Conservation (phyloP, 1,284 basidiomycete species). For the Ceratobasidium sp. region DNA sequence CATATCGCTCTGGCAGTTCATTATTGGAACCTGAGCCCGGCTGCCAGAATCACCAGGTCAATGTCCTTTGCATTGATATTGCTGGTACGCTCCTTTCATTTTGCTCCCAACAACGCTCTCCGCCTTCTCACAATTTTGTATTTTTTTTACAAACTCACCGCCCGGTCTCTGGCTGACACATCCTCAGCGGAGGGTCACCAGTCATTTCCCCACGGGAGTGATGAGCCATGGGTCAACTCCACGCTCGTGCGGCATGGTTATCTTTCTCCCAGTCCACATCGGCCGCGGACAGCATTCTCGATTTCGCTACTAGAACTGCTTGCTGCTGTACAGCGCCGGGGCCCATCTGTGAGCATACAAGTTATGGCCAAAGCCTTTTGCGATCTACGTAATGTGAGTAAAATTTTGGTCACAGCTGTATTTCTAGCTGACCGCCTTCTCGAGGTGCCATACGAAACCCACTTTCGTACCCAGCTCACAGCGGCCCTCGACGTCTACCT, state of each 20-base stretch:
- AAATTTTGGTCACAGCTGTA: not conserved
- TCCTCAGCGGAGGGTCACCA: no score
- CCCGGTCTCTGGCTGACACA: no score
- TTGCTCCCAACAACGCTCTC: not conserved
- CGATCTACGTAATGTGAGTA: conserved; percentile 53
- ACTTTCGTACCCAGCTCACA: conserved; percentile 49
- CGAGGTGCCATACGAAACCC: conserved; percentile 50
- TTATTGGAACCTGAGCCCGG: not conserved
- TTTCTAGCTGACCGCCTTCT: not conserved
- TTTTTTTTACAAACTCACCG: no score
- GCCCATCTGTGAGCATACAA: conserved; percentile 55
- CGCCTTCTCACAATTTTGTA: not conserved
- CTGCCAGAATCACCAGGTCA: not conserved
- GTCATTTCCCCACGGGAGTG: not conserved
- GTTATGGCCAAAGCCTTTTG: conserved; percentile 55
- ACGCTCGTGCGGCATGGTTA: not conserved
- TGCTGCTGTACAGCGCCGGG: conserved; percentile 49
- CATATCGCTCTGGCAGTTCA: not conserved
- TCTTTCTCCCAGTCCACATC: not conserved
- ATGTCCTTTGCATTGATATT: not conserved
- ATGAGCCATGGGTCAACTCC: not conserved
- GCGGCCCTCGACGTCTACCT: conserved; percentile 52
- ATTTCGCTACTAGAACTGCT: conserved; percentile 54
- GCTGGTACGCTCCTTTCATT: not conserved
- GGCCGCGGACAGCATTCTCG: conserved; percentile 52